Evolutionary conservation across 2,329 filamentous ascomycete species (phyloP), one percentile per base, ranked within the genome.

Genomic region (Acarospora socialis): DNA sequence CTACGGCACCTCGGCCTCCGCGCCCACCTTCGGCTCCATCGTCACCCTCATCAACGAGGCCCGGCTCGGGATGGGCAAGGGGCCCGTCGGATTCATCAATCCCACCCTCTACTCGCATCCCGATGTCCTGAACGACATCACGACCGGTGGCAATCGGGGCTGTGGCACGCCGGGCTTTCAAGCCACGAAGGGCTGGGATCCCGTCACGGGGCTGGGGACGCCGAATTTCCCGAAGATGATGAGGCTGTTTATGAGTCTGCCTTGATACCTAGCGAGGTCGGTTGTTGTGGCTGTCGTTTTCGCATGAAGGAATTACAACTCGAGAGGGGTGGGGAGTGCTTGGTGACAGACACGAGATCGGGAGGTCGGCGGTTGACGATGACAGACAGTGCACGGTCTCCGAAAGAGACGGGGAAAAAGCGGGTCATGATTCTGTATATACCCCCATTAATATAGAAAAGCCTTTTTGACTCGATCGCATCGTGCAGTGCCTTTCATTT

Each of bases 1-100:
- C 0, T 66, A 55, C 30, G 68, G 67, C 9, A 73, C 69, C 0
- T 66, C 60, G 30, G 62, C 65, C 5, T 58, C 59, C 3, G 47
- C 61, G 19, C 68, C 67, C 1, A 59, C 65, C 1, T 61, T 63
- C 40, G 63, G 57, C 0, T 49, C 59, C 0, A 55, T 67, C 22
- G 43, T 70, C 17, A 68, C 61, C 1, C 43, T 66, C 15, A 50
- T 61, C 43, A 61, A 61, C 33, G 50, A 60, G 35, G 55, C 47
- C n/a, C 42, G 56, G 4, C 31, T 49, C 15, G 25, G 29, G 6
- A 27, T 35, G 9, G 55, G 55, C 15, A 61, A 60, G 46, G 41
- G 47, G 9, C 38, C 48, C 10, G 45, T 61, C 6, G 59, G 59
- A 7, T 60, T 61, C 43, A 40, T 59, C 33, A 61, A 60, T 32